Conservation (phyloP, 1,139 yeast genomes). For the Hansenula lynferdii region DNA sequence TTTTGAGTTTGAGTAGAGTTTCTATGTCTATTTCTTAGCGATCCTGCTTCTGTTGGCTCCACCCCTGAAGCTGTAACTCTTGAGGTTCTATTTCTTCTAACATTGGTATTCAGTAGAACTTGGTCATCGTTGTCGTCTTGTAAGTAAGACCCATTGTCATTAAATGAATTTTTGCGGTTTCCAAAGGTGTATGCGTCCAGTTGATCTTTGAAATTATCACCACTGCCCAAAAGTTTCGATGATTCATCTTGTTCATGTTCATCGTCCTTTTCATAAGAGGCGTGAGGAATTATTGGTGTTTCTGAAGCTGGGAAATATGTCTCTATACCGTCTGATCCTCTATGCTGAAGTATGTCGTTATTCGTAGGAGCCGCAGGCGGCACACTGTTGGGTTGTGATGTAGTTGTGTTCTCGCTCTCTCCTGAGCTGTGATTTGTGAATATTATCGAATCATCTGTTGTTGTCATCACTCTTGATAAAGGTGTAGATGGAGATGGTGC, state of each 20-base stretch:
- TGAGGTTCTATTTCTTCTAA: conserved; percentile 10
- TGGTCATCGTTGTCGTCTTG: conserved; percentile 16
- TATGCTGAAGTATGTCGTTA: no score
- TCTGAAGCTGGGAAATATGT: background rate
- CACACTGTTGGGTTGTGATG: conserved; percentile 1
- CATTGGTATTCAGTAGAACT: conserved; percentile 14
- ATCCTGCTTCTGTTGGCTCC: conserved; percentile 1
- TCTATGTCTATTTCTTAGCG: conserved; percentile 4
- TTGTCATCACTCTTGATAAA: conserved; percentile 16
- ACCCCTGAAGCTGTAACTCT: conserved; percentile 12
- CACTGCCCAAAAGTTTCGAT: background rate
- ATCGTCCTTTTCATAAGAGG: background rate
- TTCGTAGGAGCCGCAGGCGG: background rate
- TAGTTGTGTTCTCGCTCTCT: conserved; percentile 20
- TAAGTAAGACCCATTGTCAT: conserved; percentile 16
- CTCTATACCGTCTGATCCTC: background rate
- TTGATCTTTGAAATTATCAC: conserved; percentile 3
- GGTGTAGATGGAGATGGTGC: conserved; percentile 14
- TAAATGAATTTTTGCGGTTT: background rate
- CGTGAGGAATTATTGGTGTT: background rate
- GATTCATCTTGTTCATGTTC: conserved; percentile 6
- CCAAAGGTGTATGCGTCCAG: conserved; percentile 4
- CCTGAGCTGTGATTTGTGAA: conserved; percentile 22
- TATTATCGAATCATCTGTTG: conserved; percentile 21
- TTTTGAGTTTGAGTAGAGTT: conserved; percentile 6